Conservation (phyloP, 306 rosid species). For the Lathyrus aphaca region DNA sequence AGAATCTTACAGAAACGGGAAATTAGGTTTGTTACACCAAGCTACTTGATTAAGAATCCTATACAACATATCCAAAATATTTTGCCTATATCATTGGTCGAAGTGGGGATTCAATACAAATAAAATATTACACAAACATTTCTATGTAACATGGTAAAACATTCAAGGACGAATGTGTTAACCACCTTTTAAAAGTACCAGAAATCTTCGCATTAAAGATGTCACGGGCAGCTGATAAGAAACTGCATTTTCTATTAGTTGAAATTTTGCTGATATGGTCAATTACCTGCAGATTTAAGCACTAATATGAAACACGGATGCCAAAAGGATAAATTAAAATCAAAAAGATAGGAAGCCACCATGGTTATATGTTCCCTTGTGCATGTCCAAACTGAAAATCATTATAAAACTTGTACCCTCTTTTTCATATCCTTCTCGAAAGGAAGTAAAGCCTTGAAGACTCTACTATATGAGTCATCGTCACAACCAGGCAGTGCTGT, state of each 20-base stretch:
- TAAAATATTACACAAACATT: not conserved
- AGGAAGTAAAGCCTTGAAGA: constrained; percentile 88
- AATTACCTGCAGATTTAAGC: constrained; percentile 62
- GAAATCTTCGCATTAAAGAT: constrained; percentile 87
- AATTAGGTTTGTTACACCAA: not conserved
- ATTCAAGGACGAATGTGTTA: constrained; percentile 1
- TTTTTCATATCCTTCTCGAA: constrained; percentile 82
- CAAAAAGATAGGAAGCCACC: constrained; percentile 33
- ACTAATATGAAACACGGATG: constrained; percentile 20
- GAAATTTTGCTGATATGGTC: constrained; percentile 83
- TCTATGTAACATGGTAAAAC: constrained; percentile 21
- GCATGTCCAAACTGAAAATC: constrained; percentile 34
- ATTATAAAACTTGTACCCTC: constrained; percentile 55
- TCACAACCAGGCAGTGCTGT: constrained; percentile 76
- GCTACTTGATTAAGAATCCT: not conserved
- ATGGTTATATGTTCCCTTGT: constrained; percentile 9
- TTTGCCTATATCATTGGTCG: not conserved
- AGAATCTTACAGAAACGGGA: not conserved
- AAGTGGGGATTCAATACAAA: constrained; percentile 4
- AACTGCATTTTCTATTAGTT: constrained; percentile 72
- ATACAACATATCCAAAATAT: not conserved
- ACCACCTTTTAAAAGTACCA: constrained; percentile 83
- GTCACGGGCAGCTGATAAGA: constrained; percentile 75
- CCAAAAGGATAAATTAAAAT: constrained; percentile 30
- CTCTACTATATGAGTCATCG: constrained; percentile 67